phyloP scores from a whole-genome alignment of 1,139 yeast species.

The Geotrichum phurueaensis region DNA sequence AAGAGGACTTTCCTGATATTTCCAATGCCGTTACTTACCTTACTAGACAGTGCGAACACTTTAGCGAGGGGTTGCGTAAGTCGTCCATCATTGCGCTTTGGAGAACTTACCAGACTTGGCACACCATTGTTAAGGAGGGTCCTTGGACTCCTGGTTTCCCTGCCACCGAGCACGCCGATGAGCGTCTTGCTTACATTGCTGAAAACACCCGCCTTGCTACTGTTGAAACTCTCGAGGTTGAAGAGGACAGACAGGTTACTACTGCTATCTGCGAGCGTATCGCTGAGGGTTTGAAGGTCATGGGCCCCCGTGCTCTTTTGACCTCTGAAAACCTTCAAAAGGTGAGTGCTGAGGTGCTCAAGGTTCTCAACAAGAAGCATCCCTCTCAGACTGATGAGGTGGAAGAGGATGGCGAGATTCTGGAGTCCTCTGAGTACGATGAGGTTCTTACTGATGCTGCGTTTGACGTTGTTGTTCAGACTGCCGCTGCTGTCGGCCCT shows the following conservation, averaged over 20 bases:
- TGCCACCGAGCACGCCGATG: constrained; percentile 32
- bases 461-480: constrained; percentile 72
- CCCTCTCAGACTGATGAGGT: constrained; percentile 64
- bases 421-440: constrained; percentile 76
- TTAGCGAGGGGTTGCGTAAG: constrained; percentile 82
- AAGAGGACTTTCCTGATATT: constrained; percentile 72
- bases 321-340: constrained; percentile 58
- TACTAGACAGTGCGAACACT: constrained; percentile 70
- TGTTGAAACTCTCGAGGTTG: constrained; percentile 59
- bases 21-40: constrained; percentile 64
- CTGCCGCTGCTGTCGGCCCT: constrained; percentile 67
- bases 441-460: constrained; percentile 80
- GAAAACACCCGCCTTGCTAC: constrained; percentile 63
- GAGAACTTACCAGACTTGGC: constrained; percentile 73
- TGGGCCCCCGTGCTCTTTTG: constrained; percentile 66
- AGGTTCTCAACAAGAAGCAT: constrained; percentile 72
- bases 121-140: constrained; percentile 39
- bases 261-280: constrained; percentile 71
- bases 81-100: constrained; percentile 78
- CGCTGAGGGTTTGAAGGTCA: constrained; percentile 59
- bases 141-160: constrained; percentile 73
- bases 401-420: constrained; percentile 50
- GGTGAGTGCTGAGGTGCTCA: constrained; percentile 64
- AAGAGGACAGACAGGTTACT: constrained; percentile 75
- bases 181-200: constrained; percentile 51